Evolutionary conservation across 2,329 filamentous ascomycete species (phyloP).

Genomic region (Trichoderma koningii): DNA sequence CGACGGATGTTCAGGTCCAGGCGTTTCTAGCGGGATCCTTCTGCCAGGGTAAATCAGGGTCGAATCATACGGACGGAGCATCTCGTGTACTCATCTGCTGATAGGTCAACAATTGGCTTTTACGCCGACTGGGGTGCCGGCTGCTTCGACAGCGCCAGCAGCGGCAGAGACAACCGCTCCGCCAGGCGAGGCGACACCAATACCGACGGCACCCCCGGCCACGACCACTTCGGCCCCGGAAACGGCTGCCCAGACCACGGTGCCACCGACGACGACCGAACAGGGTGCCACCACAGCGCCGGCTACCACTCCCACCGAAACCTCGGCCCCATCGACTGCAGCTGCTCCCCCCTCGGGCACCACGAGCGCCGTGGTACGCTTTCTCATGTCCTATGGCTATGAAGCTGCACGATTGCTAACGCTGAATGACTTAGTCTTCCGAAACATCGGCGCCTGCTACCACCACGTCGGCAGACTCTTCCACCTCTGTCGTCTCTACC

Average conservation of each 20-base stretch:
- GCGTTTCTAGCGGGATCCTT: constrained; percentile 33
- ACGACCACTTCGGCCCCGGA: background rate
- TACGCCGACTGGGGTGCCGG: constrained; percentile 4
- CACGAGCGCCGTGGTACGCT: constrained; percentile 8
- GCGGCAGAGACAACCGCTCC: background rate
- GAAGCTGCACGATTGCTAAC: background rate
- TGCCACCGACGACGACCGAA: constrained; percentile 8
- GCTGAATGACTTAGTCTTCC: background rate
- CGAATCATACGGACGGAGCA: background rate
- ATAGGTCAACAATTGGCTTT: constrained; percentile 24
- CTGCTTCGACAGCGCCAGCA: constrained; percentile 8
- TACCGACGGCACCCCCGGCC: constrained; percentile 1
- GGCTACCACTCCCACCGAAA: constrained; percentile 13
- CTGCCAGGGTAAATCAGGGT: constrained; percentile 30
- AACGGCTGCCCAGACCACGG: constrained; percentile 5
- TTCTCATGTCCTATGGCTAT: background rate
- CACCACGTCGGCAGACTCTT: constrained; percentile 1
- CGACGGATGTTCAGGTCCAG: constrained; percentile 37
- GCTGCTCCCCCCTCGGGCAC: constrained; percentile 23
- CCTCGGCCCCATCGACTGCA: constrained; percentile 23
- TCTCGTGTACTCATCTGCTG: background rate
- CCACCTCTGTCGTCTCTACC: constrained; percentile 1
- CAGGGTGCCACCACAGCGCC: constrained; percentile 5
- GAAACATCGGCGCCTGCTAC: background rate
- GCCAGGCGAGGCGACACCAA: background rate